Evolutionary conservation across 208 protist species (phyloP).

Genomic region (Leishmania mexicana): DNA sequence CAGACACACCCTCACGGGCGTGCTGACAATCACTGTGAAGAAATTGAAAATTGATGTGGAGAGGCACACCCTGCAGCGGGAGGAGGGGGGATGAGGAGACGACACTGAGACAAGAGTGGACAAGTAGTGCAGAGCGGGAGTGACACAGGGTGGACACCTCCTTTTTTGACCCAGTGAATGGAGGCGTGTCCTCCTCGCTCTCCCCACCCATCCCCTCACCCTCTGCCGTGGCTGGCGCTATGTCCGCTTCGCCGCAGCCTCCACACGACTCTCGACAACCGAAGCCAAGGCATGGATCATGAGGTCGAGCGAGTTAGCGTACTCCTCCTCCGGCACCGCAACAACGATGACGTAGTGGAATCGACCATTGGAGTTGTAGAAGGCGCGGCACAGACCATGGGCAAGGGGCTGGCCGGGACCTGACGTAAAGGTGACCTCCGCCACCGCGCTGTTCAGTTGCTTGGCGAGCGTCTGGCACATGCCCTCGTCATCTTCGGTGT

Average conservation of each 20-base stretch:
- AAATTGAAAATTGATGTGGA: background rate
- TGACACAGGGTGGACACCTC: background rate
- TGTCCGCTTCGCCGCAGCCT: conserved; percentile 63
- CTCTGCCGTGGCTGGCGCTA: conserved; percentile 11
- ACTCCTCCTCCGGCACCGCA: conserved; percentile 79
- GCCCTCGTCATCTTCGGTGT: conserved; percentile 12
- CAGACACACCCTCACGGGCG: background rate
- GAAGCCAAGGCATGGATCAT: conserved; percentile 70
- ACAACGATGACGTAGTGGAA: conserved; percentile 83
- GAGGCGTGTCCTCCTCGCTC: background rate
- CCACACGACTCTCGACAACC: conserved; percentile 73
- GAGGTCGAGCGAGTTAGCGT: conserved; percentile 58
- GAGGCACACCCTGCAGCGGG: background rate
- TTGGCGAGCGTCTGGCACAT: conserved; percentile 53
- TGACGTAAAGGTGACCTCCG: conserved; percentile 75
- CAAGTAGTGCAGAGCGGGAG: background rate
- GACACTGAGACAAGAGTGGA: background rate
- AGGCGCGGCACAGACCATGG: conserved; percentile 76
- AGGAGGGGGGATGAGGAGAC: background rate
- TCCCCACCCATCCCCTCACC: background rate
- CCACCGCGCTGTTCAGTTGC: conserved; percentile 61
- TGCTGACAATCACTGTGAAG: background rate
- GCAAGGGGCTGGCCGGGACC: conserved; percentile 57
- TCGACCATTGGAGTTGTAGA: conserved; percentile 76
- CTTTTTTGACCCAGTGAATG: background rate